Percentiles rank a stretch among this genome's conserved stretches.
Conservation (phyloP, 306 rosid genomes). For the Malus fusca region DNA sequence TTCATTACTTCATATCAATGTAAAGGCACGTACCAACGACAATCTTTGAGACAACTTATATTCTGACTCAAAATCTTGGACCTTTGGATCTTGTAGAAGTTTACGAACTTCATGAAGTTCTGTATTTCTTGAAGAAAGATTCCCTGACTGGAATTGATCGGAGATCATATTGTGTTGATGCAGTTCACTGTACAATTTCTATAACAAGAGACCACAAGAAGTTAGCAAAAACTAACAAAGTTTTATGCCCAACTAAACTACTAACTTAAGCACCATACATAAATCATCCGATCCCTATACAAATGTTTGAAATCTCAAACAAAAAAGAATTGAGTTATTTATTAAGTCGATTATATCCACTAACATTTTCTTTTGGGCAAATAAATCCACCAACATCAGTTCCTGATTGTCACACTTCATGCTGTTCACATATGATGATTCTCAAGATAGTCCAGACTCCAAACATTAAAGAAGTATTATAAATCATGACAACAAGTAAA, state of each 20-base stretch:
- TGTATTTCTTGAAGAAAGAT: conserved; percentile 35
- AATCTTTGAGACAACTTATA: conserved; percentile 53
- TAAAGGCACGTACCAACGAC: conserved; percentile 47
- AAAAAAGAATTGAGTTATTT: not conserved
- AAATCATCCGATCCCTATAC: not conserved
- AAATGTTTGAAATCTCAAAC: not conserved
- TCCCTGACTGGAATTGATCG: conserved; percentile 35
- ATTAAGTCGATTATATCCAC: not conserved
- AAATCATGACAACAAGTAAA: not conserved
- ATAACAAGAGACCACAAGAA: conserved; percentile 9
- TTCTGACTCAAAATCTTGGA: conserved; percentile 56
- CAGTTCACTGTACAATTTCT: conserved; percentile 46
- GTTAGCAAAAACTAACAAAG: conserved; percentile 4
- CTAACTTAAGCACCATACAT: not conserved
- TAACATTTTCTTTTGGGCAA: too few relatives aligned
- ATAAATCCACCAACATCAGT: not conserved
- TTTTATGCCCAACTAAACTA: not conserved
- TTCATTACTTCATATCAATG: not conserved
- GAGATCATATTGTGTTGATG: conserved; percentile 28
- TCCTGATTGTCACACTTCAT: not conserved
- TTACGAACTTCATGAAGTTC: conserved; percentile 41
- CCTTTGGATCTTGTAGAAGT: conserved; percentile 55
- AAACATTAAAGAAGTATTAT: not conserved
- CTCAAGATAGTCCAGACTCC: not conserved
- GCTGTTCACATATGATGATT: not conserved